Percentiles rank a stretch among this genome's conserved stretches.
Conservation (phyloP, 2,329 filamentous ascomycete species). For the Clonostachys rosea region DNA sequence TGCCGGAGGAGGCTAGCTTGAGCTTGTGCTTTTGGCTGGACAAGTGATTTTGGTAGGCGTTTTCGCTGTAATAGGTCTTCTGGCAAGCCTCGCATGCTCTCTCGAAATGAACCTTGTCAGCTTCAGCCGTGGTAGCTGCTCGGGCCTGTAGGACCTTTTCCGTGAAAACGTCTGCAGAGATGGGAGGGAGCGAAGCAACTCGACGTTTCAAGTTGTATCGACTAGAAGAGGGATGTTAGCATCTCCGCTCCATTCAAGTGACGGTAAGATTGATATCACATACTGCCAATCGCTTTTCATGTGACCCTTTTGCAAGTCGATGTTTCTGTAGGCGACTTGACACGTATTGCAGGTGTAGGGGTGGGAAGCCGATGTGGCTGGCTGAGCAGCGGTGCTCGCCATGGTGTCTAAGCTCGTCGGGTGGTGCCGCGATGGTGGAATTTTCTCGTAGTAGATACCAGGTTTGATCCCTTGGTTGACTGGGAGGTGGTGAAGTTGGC, state of each 20-base stretch:
- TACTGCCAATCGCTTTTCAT: slow-evolving; percentile 99
- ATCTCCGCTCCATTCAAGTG: not conserved
- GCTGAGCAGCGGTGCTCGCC: slow-evolving; percentile 32
- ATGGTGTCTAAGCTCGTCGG: slow-evolving; percentile 23
- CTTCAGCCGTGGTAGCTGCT: slow-evolving; percentile 76
- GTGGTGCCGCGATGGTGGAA: not conserved
- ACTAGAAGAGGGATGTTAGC: slow-evolving; percentile 33
- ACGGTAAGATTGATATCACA: slow-evolving; percentile 31
- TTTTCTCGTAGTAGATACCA: not conserved
- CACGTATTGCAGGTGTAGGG: slow-evolving; percentile 99
- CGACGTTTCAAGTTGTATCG: slow-evolving; percentile 96
- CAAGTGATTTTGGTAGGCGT: slow-evolving; percentile 90
- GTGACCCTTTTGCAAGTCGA: slow-evolving; percentile 87
- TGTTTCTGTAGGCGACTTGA: slow-evolving; percentile 91
- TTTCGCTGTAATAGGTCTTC: slow-evolving; percentile 95
- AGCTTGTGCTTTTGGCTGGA: slow-evolving; percentile 82
- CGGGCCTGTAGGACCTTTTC: slow-evolving; percentile 94
- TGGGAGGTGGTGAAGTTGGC: not conserved
- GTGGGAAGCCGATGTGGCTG: slow-evolving; percentile 49
- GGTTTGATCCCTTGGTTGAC: not conserved
- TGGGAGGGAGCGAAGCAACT: slow-evolving; percentile 83
- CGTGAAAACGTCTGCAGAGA: slow-evolving; percentile 87
- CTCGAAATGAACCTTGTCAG: slow-evolving; percentile 85
- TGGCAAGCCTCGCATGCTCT: slow-evolving; percentile 76
- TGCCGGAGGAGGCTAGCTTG: slow-evolving; percentile 42